phyloP scores from a whole-genome alignment of 2,329 filamentous ascomycete genomes.

The Trichoderma sp. region DNA sequence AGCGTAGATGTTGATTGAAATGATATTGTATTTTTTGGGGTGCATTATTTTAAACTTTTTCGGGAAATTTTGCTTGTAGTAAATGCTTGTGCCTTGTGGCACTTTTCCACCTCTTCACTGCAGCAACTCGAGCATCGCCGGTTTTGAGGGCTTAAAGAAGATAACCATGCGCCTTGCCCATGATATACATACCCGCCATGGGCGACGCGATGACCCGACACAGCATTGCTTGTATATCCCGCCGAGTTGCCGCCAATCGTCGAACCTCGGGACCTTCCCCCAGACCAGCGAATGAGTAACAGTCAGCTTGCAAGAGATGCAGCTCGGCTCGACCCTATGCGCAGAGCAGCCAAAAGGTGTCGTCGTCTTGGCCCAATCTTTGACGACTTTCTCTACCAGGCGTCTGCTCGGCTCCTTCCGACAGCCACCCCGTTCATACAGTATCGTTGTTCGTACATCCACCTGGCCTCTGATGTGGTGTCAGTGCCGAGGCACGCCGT shows the following conservation, averaged over 20 bases:
- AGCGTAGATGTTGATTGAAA: neutral
- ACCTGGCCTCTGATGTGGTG: conserved; percentile 15
- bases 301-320: conserved; percentile 9
- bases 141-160: conserved; percentile 8
- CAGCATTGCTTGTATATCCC: neutral
- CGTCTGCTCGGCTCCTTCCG: neutral
- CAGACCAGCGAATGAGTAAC: neutral
- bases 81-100: conserved; percentile 15
- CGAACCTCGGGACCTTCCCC: neutral
- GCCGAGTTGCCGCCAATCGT: neutral
- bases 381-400: conserved; percentile 1
- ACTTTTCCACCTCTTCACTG: conserved; percentile 2
- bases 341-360: neutral
- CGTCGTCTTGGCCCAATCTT: neutral
- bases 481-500: conserved; percentile 22
- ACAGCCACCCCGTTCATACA: conserved; percentile 2
- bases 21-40: neutral
- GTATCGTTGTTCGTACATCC: conserved; percentile 20
- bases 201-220: neutral
- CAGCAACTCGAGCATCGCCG: conserved; percentile 5
- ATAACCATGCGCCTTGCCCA: neutral
- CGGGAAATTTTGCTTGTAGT: conserved; percentile 5
- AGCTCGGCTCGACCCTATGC: neutral
- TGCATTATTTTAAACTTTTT: conserved; percentile 2
- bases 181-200: neutral